Conservation (phyloP, 441 rosid genomes). For the Biscutella laevigata region DNA sequence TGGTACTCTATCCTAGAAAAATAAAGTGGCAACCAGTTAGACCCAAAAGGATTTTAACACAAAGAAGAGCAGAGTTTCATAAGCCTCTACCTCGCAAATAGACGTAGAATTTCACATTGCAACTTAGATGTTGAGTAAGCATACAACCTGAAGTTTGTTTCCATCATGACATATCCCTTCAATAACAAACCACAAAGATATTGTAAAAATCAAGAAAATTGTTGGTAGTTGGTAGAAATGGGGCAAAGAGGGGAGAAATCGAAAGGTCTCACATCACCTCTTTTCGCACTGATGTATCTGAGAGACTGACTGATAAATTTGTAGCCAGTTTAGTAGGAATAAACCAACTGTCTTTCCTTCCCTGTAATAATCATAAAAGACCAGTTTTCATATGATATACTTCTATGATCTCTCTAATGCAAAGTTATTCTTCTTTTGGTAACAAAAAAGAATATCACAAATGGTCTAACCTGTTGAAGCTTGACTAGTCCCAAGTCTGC, state of each 20-base stretch:
- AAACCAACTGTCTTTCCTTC: slow-evolving; percentile 95
- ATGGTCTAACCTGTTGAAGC: slow-evolving; percentile 76
- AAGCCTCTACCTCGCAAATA: slow-evolving; percentile 64
- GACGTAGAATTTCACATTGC: slow-evolving; percentile 79
- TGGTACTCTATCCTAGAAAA: slow-evolving; percentile 80
- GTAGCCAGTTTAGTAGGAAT: slow-evolving; percentile 90
- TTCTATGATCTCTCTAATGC: not conserved
- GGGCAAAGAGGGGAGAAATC: not conserved
- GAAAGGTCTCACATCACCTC: slow-evolving; percentile 46
- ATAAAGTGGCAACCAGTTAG: slow-evolving; percentile 4
- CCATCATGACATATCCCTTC: slow-evolving; percentile 86
- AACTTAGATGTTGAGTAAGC: slow-evolving; percentile 90
- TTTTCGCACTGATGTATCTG: slow-evolving; percentile 82
- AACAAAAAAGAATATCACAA: slow-evolving; percentile 9
- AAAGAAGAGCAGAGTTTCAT: not conserved
- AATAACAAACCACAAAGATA: slow-evolving; percentile 14
- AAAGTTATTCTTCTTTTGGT: not conserved
- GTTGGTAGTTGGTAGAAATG: not conserved
- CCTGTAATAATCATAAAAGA: slow-evolving; percentile 40
- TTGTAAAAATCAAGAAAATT: not conserved
- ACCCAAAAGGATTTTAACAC: not conserved
- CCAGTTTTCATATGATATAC: not conserved
- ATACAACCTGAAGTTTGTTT: slow-evolving; percentile 88
- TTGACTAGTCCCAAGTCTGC: slow-evolving; percentile 91
- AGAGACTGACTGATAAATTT: slow-evolving; percentile 77